These are phyloP conservation scores for Neurospora pannonica DNA, from an alignment of 495 filamentous ascomycete genomes.

Conservation along the genomic window DNA sequence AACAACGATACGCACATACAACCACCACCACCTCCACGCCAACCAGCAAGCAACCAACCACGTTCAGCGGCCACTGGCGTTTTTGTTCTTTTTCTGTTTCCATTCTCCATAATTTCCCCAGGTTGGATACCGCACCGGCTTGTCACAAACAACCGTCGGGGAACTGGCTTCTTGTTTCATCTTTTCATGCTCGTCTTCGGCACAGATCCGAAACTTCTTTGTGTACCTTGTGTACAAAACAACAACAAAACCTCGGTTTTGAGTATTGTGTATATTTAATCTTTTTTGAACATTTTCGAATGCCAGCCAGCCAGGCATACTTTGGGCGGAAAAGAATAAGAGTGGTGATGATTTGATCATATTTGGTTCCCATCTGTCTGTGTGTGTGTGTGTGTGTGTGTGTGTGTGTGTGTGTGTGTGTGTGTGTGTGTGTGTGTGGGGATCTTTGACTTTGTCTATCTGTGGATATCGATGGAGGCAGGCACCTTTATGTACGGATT, in stretches of 20 bases:
- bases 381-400: not conserved
- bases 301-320: slow-evolving; percentile 9
- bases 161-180: not conserved
- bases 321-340: not conserved
- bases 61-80: not conserved
- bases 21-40: not conserved
- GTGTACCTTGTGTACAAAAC: not conserved
- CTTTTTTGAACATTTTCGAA: slow-evolving; percentile 5
- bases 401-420: not conserved
- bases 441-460: not conserved
- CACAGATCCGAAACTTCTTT: not conserved
- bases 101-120: not conserved
- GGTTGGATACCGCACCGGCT: not conserved
- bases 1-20: not conserved
- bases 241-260: not conserved
- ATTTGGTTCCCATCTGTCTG: not conserved
- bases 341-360: not conserved
- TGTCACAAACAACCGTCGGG: not conserved
- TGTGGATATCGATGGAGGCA: not conserved
- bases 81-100: not conserved
- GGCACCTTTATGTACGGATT: not conserved
- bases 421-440: no score
- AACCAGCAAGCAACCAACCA: not conserved
- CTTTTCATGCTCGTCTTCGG: not conserved
- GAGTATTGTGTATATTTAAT: slow-evolving; percentile 19